A percentile compares a stretch with the other conserved stretches of the same genome.
These are phyloP conservation scores for Macrolepiota fuliginosa DNA, from an alignment of 768 basidiomycete species.

Conservation along the genomic window DNA sequence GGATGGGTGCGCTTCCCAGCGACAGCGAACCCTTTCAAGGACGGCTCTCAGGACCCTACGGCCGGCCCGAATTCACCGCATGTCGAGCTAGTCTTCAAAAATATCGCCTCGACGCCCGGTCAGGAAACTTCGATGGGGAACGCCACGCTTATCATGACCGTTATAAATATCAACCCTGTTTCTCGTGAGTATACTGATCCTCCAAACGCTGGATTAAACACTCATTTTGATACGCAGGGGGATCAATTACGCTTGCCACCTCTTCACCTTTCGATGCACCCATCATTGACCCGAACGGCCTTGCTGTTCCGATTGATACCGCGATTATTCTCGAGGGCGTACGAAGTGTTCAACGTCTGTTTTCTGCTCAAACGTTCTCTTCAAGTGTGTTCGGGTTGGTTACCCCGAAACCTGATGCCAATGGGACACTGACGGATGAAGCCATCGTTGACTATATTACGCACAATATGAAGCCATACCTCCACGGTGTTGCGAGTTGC, in stretches of 20 bases:
- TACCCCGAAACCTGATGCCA: background rate
- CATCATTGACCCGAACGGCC: constrained; percentile 7
- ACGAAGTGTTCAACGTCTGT: background rate
- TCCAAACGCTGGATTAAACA: background rate
- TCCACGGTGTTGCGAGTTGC: background rate
- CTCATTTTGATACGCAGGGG: constrained; percentile 6
- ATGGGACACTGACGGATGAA: background rate
- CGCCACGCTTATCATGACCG: background rate
- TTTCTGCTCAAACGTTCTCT: background rate
- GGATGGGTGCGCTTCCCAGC: background rate
- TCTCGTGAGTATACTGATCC: background rate
- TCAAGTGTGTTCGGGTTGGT: background rate
- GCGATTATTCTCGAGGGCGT: background rate
- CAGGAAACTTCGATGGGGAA: background rate
- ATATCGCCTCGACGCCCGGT: background rate
- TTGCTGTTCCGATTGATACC: constrained; percentile 7
- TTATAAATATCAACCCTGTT: background rate
- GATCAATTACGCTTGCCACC: constrained; percentile 1
- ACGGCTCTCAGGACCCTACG: background rate
- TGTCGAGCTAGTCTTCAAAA: background rate
- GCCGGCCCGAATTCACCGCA: background rate
- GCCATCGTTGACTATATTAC: background rate
- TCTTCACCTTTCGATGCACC: constrained; percentile 19
- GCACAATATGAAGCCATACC: background rate
- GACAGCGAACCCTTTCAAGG: background rate